Evolutionary conservation across 2,329 filamentous ascomycete genomes (phyloP).

Genomic region (Aureobasidium sp.): DNA sequence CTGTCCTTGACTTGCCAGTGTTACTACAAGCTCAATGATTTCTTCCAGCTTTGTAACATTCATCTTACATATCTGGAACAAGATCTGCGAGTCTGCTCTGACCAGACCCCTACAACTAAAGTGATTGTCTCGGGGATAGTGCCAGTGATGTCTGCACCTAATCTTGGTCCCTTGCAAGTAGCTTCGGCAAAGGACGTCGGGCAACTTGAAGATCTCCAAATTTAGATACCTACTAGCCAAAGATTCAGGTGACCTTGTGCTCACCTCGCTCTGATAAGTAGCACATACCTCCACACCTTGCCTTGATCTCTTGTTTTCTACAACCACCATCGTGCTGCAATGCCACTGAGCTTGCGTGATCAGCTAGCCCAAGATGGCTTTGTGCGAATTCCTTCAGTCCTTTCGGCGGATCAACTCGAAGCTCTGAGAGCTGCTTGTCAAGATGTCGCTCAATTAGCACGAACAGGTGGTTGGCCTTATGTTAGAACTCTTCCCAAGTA

Average conservation of each 20-base stretch:
- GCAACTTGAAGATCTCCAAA: not conserved
- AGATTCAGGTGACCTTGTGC: not conserved
- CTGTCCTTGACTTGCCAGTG: not conserved
- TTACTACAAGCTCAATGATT: not conserved
- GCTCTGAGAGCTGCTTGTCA: constrained; percentile 53
- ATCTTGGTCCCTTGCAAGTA: not conserved
- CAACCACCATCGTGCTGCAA: not conserved
- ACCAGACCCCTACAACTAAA: too few relatives aligned
- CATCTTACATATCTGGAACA: not conserved
- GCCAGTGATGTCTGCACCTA: not conserved
- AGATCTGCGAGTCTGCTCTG: not conserved
- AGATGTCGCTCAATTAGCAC: constrained; percentile 52
- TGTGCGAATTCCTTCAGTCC: constrained; percentile 59
- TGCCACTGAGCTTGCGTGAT: constrained; percentile 34
- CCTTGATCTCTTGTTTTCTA: not conserved
- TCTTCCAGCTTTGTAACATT: not conserved
- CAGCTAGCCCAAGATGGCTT: constrained; percentile 65
- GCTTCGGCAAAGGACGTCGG: not conserved
- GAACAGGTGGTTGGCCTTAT: constrained; percentile 67
- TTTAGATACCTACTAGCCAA: not conserved
- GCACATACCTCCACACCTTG: not conserved
- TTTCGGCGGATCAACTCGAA: constrained; percentile 49
- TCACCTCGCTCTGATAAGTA: not conserved
- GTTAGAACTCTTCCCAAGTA: constrained; percentile 71
- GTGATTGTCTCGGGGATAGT: not conserved